phyloP scores from a whole-genome alignment of 176 grass and related monocot species.

The Triticum aestivum region DNA sequence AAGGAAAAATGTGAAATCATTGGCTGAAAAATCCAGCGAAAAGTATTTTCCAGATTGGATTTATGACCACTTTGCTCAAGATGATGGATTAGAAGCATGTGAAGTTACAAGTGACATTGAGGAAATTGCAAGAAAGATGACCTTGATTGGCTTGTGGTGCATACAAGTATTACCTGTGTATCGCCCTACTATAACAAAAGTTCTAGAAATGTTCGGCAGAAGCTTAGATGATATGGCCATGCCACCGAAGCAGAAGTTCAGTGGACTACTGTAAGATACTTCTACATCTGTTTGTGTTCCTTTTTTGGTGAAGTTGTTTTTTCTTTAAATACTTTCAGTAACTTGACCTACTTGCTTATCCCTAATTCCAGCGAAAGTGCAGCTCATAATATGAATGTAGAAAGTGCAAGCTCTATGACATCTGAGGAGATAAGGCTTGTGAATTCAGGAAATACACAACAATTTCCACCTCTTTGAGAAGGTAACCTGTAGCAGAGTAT shows the following conservation, averaged over 20 bases:
- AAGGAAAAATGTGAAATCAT: conserved; percentile 30
- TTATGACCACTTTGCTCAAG: conserved; percentile 54
- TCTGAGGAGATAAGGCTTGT: too few relatives aligned
- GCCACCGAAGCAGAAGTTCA: conserved; percentile 36
- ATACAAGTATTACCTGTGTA: conserved; percentile 33
- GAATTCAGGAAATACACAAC: too few relatives aligned
- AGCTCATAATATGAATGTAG: too few relatives aligned
- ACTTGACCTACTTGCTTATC: too few relatives aligned
- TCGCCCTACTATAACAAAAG: conserved; percentile 42
- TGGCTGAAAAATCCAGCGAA: conserved; percentile 18
- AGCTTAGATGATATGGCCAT: conserved; percentile 29
- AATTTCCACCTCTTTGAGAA: too few relatives aligned
- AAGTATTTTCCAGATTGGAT: conserved; percentile 73
- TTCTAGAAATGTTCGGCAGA: conserved; percentile 50
- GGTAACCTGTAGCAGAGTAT: too few relatives aligned
- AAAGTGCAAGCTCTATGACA: too few relatives aligned
- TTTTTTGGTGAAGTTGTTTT: too few relatives aligned
- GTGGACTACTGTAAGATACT: conserved; percentile 15
- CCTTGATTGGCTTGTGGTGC: conserved; percentile 48
- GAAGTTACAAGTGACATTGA: conserved; percentile 29
- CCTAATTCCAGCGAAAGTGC: too few relatives aligned
- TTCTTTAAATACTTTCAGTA: too few relatives aligned
- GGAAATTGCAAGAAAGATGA: conserved; percentile 39
- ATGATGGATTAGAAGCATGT: conserved; percentile 32
- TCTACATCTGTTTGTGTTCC: too few relatives aligned